Base-by-base conservation (phyloP, 495 filamentous ascomycete genomes). In the Penicillium longicatenatum region DNA sequence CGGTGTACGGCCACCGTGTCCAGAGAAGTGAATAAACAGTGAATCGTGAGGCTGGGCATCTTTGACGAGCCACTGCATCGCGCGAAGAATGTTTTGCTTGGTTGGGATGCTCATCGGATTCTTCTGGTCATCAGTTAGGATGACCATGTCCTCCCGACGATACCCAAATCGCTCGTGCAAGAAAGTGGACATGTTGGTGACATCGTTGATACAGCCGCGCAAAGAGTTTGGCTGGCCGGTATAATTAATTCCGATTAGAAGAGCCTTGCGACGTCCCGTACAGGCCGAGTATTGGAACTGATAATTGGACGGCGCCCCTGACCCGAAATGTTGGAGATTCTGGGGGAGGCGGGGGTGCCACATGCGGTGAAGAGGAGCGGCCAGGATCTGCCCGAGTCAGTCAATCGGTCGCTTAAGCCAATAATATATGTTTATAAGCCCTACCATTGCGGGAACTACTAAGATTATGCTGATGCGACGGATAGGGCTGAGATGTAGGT, bases 61-160 rank as follows among this genome's bases (percentile, higher is more conserved):
- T 69, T 93, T 93, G 43, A 98, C 94, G 22, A 98, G 80, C 94
- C 94, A 98, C 64, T 97, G 93, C 94, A 98, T 98, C 20, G 94
- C 94, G 20, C 94, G 80, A 14, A 98, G 70, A 52, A 98, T 98
- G 66, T 98, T 98, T 49, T 87, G 86, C 68, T 97, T 97, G 3
- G 89, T 96, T 11, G 94, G 94, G 62, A 94, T 84, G 71, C 91
- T 96, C 89, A 96, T 93, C 17, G 90, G 91, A 64, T 96, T 93
- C 63, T 90, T 85, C 74, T 97, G 93, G 67, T 98, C 94, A 64
- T 98, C 94, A 30, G 94, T 98, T 60, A 98, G 81, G 60, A 96
- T 92, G 30, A 98, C 94, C 94, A 98, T 98, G 69, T 98, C 94
- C 72, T 97, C 93, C 42, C 94, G 82, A 62, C 90, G 89, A 72